phyloP scores from a whole-genome alignment of 1,284 basidiomycete species.

The Porodaedalea pini region DNA sequence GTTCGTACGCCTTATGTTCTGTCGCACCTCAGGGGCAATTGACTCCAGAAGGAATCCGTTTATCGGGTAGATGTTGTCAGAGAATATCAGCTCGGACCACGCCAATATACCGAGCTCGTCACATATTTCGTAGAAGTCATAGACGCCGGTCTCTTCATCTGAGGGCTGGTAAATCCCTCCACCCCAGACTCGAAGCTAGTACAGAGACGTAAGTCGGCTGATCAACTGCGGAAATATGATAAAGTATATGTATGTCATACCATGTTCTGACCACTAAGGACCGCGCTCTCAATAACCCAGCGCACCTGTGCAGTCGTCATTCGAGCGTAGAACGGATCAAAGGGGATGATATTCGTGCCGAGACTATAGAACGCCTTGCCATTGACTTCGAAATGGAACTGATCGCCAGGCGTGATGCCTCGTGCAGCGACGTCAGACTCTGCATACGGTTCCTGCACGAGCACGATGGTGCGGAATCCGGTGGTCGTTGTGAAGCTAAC shows the following conservation, averaged over 20 bases:
- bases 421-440: conserved; percentile 40
- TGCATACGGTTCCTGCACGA: conserved; percentile 47
- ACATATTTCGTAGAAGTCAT: conserved; percentile 56
- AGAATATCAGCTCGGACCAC: conserved; percentile 66
- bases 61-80: conserved; percentile 55
- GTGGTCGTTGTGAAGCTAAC: conserved; percentile 41
- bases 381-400: conserved; percentile 58
- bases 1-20: conserved; percentile 55
- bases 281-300: conserved; percentile 56
- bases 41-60: conserved; percentile 51
- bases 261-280: conserved; percentile 56
- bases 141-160: conserved; percentile 43
- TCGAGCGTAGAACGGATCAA: conserved; percentile 56
- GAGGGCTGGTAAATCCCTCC: conserved; percentile 53
- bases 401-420: conserved; percentile 54
- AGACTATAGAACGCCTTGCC: conserved; percentile 52
- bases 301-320: conserved; percentile 47
- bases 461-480: conserved; percentile 55
- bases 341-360: conserved; percentile 58
- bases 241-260: conserved; percentile 28
- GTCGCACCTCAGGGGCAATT: conserved; percentile 52
- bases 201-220: neutral
- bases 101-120: conserved; percentile 62
- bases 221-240: neutral
- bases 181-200: conserved; percentile 55